Percentiles rank a stretch among this genome's conserved stretches.
These are phyloP conservation scores for Phycomyces blakesleeanus DNA, from an alignment of 192 early-diverging fungal species.

Conservation along the genomic window DNA sequence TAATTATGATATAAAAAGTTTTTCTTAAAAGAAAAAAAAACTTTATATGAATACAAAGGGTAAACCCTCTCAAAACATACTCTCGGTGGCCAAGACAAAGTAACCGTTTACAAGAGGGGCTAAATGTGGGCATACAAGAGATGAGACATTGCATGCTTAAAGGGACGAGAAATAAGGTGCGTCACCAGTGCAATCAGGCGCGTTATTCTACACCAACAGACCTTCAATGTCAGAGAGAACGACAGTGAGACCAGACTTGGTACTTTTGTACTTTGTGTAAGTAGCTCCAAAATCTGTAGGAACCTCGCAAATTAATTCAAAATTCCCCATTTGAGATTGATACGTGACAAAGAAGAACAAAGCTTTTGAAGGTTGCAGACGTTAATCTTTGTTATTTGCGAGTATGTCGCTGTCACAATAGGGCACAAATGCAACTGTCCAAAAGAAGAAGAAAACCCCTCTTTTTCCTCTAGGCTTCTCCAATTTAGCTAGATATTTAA, in stretches of 20 bases:
- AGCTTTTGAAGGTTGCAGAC: no score
- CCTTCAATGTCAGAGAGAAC: constrained; percentile 52
- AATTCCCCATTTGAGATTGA: constrained; percentile 15
- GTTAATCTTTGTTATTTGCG: no score
- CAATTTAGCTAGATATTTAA: no score
- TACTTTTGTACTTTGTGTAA: constrained; percentile 48
- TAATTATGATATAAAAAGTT: background rate
- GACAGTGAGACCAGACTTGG: constrained; percentile 50
- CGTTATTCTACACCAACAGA: constrained; percentile 12
- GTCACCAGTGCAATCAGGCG: background rate
- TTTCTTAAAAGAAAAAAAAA: no score
- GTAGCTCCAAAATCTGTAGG: constrained; percentile 43
- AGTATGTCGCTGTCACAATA: no score
- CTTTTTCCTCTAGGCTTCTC: no score
- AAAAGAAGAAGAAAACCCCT: no score
- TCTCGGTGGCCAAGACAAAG: constrained; percentile 55
- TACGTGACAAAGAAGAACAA: no score
- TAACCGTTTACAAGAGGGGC: constrained; percentile 56
- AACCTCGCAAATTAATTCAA: constrained; percentile 40
- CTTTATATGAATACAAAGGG: background rate
- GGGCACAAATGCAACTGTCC: no score
- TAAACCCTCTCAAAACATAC: constrained; percentile 24
- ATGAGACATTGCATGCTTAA: background rate
- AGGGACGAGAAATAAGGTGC: background rate
- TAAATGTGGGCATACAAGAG: constrained; percentile 15